Conservation (phyloP, 345 rosid species). For the Hirschfeldia incana region DNA sequence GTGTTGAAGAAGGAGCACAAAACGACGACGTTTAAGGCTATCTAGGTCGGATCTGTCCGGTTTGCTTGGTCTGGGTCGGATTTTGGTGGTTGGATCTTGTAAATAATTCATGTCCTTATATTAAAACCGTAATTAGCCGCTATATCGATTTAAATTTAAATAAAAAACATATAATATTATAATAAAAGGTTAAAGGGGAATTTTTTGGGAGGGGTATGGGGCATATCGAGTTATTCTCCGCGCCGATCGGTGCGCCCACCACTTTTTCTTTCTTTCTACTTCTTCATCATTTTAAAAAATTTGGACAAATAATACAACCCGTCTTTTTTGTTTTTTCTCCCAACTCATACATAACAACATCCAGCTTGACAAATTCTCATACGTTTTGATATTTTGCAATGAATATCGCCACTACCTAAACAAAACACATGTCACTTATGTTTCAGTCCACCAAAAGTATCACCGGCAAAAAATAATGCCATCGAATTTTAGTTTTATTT, state of each 20-base stretch:
- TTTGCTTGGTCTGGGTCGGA: too few relatives aligned
- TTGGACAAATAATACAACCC: background rate
- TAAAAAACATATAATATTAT: too few relatives aligned
- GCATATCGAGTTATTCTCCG: too few relatives aligned
- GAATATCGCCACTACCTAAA: background rate
- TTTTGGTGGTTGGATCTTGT: too few relatives aligned
- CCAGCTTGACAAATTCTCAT: background rate
- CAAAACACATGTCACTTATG: background rate
- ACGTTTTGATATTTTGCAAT: background rate
- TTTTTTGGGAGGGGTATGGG: too few relatives aligned
- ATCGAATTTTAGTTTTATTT: background rate
- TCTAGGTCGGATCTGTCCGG: too few relatives aligned
- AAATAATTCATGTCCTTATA: too few relatives aligned
- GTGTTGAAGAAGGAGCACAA: too few relatives aligned
- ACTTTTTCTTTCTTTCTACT: background rate
- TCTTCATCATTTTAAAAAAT: background rate
- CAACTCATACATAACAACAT: background rate
- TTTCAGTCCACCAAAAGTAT: background rate
- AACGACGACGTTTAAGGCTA: too few relatives aligned
- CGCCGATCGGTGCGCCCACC: background rate
- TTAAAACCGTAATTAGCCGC: too few relatives aligned
- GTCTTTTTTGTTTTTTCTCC: background rate
- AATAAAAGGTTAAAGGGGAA: too few relatives aligned
- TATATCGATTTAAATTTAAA: too few relatives aligned
- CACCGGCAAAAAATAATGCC: background rate